phyloP scores from a whole-genome alignment of 768 basidiomycete species.

The Leucogyrophana mollusca region DNA sequence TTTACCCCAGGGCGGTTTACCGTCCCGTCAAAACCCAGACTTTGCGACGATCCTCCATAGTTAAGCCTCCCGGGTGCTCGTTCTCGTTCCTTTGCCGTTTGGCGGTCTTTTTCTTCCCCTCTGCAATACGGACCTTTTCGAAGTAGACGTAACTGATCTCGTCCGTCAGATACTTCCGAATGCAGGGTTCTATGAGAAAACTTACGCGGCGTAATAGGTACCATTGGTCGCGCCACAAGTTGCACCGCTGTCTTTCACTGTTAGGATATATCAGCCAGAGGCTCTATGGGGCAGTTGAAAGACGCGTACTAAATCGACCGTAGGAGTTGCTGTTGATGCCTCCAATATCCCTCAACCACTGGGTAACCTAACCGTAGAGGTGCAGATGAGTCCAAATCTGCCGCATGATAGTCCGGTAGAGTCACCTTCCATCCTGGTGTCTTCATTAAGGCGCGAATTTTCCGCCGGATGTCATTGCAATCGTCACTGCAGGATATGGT shows the following conservation, averaged over 20 bases:
- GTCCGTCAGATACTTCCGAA: neutral
- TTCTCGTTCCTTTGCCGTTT: conserved; percentile 37
- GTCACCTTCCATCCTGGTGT: conserved; percentile 41
- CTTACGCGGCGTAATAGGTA: too few species aligned
- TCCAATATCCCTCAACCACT: conserved; percentile 46
- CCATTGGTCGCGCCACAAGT: too few species aligned
- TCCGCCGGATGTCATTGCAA: conserved; percentile 45
- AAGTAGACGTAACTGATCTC: conserved; percentile 43
- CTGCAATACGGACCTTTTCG: conserved; percentile 44
- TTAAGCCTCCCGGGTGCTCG: conserved; percentile 23
- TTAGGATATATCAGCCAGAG: neutral
- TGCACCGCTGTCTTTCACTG: too few species aligned
- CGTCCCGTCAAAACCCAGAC: conserved; percentile 21
- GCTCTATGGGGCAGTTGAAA: conserved; percentile 35
- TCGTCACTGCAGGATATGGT: conserved; percentile 40
- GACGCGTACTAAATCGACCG: conserved; percentile 41
- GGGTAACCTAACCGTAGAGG: conserved; percentile 35
- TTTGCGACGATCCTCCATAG: conserved; percentile 25
- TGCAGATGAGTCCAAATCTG: neutral
- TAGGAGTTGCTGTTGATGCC: conserved; percentile 45
- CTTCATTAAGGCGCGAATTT: conserved; percentile 41
- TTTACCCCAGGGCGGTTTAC: too few species aligned
- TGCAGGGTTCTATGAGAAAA: too few species aligned
- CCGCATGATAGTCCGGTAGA: neutral
- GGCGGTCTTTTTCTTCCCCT: conserved; percentile 47